phyloP scores from a whole-genome alignment of 768 basidiomycete species.

The Xerocomus brunneocitrinus region DNA sequence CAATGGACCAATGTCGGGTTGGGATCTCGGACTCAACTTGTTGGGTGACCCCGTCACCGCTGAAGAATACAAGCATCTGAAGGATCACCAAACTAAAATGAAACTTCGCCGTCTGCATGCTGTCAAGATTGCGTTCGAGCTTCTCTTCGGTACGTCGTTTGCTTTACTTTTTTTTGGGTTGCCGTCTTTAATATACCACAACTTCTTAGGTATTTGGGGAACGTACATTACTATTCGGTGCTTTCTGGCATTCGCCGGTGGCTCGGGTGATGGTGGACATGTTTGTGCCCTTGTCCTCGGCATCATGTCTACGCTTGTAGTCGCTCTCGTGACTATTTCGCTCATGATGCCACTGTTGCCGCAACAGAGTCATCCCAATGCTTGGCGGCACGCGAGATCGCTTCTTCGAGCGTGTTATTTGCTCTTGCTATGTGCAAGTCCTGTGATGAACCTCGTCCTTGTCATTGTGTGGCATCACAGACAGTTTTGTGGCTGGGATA shows the following conservation, averaged over 20 bases:
- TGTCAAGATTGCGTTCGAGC: conserved; percentile 26
- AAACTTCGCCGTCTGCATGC: conserved; percentile 34
- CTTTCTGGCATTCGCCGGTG: conserved; percentile 52
- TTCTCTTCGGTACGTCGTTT: conserved; percentile 34
- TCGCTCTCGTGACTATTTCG: conserved; percentile 32
- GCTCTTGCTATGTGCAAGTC: conserved; percentile 46
- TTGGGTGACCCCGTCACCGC: conserved; percentile 29
- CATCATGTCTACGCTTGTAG: conserved; percentile 18
- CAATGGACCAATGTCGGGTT: conserved; percentile 30
- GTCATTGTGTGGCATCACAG: conserved; percentile 49
- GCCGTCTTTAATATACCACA: neutral
- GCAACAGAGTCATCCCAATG: conserved; percentile 15
- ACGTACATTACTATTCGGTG: conserved; percentile 62
- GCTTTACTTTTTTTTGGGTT: neutral
- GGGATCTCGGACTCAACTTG: conserved; percentile 29
- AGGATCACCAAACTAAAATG: conserved; percentile 27
- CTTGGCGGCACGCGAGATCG: conserved; percentile 11
- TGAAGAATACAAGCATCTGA: conserved; percentile 28
- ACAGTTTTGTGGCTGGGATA: conserved; percentile 55
- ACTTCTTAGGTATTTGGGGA: conserved; percentile 49
- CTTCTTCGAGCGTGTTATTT: conserved; percentile 42
- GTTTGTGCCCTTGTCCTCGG: conserved; percentile 29
- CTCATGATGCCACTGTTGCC: conserved; percentile 37
- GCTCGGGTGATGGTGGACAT: conserved; percentile 39
- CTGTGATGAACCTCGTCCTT: conserved; percentile 53